A percentile compares a stretch with the other conserved stretches of the same genome.
Evolutionary conservation across 1,284 basidiomycete genomes (phyloP).

Genomic region (Cerrena zonata): DNA sequence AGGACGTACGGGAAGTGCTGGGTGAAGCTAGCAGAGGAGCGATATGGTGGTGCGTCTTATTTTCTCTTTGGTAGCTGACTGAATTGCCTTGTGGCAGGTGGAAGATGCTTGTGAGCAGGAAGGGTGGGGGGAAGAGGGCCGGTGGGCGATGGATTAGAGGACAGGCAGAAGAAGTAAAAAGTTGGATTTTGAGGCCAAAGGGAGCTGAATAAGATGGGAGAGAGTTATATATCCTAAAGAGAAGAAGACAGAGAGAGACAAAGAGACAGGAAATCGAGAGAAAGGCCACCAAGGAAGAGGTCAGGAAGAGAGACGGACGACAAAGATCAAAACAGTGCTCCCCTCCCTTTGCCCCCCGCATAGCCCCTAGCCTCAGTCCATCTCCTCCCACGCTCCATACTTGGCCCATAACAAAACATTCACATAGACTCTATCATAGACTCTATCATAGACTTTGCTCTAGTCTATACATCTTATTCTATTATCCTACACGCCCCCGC

Average conservation of each 20-base stretch:
- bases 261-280: slow-evolving; percentile 24
- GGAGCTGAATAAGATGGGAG: slow-evolving; percentile 22
- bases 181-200: slow-evolving; percentile 1
- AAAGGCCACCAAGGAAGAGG: slow-evolving; percentile 23
- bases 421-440: not conserved
- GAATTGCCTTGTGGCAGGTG: slow-evolving; percentile 15
- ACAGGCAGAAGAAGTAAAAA: slow-evolving; percentile 23
- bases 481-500: not conserved
- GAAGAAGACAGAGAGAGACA: slow-evolving; percentile 29
- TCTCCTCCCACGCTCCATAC: slow-evolving; percentile 8
- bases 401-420: too few relatives aligned
- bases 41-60: slow-evolving; percentile 24
- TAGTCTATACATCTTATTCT: not conserved
- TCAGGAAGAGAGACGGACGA: slow-evolving; percentile 27
- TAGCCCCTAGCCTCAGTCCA: slow-evolving; percentile 9
- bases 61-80: slow-evolving; percentile 24
- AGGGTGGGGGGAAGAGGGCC: slow-evolving; percentile 22
- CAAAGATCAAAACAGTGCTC: slow-evolving; percentile 22
- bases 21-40: slow-evolving; percentile 12
- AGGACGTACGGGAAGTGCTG: slow-evolving; percentile 16
- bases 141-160: slow-evolving; percentile 24
- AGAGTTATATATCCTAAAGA: slow-evolving; percentile 33
- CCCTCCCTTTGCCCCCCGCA: slow-evolving; percentile 1
- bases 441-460: not conserved
- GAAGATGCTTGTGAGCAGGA: slow-evolving; percentile 14